Base-by-base conservation (phyloP, 2,329 filamentous ascomycete genomes). In the Apiospora arundinis region DNA sequence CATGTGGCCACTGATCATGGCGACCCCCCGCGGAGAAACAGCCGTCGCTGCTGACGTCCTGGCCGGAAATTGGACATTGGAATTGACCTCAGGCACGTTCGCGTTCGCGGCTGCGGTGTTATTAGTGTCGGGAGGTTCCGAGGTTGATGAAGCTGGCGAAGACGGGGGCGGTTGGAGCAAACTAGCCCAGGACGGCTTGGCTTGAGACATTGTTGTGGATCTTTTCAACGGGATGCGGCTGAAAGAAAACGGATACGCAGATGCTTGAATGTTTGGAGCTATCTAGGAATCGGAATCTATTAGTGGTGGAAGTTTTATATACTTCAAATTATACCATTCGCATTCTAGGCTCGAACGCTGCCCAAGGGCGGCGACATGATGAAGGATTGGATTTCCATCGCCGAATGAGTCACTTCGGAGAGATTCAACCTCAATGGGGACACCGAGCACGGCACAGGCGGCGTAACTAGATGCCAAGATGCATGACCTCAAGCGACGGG, bases 1-100 rank as follows among this genome's bases (percentile, higher is more conserved):
- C 16, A 60, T 60, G 16, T 60, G 52, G 16, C 52, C 52, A 60
- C 52, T 60, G 52, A 60, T 32, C 28, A 60, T 37, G 52, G 52
- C 52, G 52, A 60, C 52, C 7, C 52, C 16, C 28, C 5, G 16
- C 2, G 28, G 28, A 3, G 28, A 32, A 32, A 32, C 6, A 32
- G 32, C 32, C 32, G 6, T 4, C 32, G 32, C 8, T 6, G 49
- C 6, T 5, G 25, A 7, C 14, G 25, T 18, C 25, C 28, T 37
- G 8, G 52, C 52, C 52, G 52, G 52, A 60, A 16, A 60, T 60
- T 60, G 28, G 52, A 21, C 52, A 3, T 28, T 16, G 28, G 16
- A 18, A 11, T 37, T 21, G 28, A 3, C 16, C 5, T 9, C 12
- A 25, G 14, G 49, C 14, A 25, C 11, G 16, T 32, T 18, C 16